phyloP scores from a whole-genome alignment of 352 stramenopile genomes.

The Globisporangium takayamanum region DNA sequence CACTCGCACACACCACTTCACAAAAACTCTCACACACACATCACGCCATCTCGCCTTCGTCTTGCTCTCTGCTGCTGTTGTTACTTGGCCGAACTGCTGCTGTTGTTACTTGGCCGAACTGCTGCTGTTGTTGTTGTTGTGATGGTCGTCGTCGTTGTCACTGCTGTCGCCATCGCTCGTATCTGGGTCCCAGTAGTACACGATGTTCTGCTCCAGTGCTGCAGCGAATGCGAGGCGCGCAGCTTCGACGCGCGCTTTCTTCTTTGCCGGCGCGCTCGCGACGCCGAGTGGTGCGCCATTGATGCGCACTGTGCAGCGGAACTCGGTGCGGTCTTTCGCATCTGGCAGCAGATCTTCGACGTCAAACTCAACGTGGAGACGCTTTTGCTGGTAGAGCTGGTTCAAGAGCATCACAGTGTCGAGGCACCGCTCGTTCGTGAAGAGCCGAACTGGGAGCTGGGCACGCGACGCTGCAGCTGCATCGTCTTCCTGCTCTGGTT shows the following conservation, averaged over 20 bases:
- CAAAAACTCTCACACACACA: too few species aligned
- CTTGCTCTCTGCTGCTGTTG: too few species aligned
- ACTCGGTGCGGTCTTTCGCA: constrained; percentile 29
- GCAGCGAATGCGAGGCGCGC: constrained; percentile 62
- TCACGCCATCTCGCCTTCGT: too few species aligned
- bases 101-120: constrained; percentile 6
- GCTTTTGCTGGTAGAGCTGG: constrained; percentile 40
- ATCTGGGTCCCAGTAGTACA: constrained; percentile 25
- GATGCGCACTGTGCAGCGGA: constrained; percentile 44
- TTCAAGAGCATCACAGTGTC: constrained; percentile 45
- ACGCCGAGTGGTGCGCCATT: constrained; percentile 33
- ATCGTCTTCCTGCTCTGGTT: constrained; percentile 39
- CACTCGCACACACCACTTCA: too few species aligned
- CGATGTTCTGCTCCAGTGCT: constrained; percentile 53
- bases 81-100: too few species aligned
- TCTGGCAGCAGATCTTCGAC: constrained; percentile 36
- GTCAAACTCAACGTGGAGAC: constrained; percentile 35
- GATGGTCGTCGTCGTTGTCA: not conserved
- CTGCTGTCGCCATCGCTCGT: constrained; percentile 4
- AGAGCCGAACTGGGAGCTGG: constrained; percentile 19
- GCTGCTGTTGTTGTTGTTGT: not conserved
- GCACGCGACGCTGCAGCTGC: not conserved
- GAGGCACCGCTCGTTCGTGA: constrained; percentile 32
- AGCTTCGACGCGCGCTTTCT: constrained; percentile 72
- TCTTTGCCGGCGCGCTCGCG: constrained; percentile 56